Base-by-base conservation (phyloP, 1,284 basidiomycete genomes). In the Rhodotorula sp. region DNA sequence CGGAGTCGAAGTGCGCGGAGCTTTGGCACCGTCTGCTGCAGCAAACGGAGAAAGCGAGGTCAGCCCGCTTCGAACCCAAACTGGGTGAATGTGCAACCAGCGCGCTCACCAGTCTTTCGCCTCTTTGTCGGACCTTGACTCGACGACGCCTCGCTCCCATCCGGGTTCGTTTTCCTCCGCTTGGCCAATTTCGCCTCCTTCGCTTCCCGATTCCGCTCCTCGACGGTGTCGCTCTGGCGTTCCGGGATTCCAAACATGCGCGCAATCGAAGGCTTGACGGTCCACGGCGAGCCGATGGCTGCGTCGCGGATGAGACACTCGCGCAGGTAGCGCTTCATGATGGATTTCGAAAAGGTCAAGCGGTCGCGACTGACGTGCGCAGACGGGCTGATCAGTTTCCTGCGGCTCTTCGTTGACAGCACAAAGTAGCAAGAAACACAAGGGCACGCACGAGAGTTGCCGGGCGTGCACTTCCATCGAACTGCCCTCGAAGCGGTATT, bases 341-440 rank as follows among this genome's bases (percentile, higher is more conserved):
- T 95, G 22, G 94, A 93, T 80, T 97, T 96, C 56, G 93, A 95
- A 82, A 97, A 98, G 29, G 91, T 89, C 48, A 95, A 85, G 68
- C 95, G 91, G 80, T 99, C 95, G 71, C 95, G 92, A n/a, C 69
- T 71, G 60, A 1, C 4, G 2, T 20, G 6, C 24, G 30, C 18
- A 24, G 3, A 12, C 17, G 3, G 45, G 57, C 33, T 57, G 10
- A 15, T 42, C 33, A 22, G 55, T 8, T 24, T 37, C 55, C 33
- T 14, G 29, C 5, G 54, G 26, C 5, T 22, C 51, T 53, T 53
- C 20, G 51, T 24, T 22, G 42, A 49, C 37, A 58, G 29, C 18
- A 6, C 33, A 33, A n/a, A n/a, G 22, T 17, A 46, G 42, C 20
- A 26, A 20, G n/a, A 4, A 14, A 33, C 1, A 20, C 4, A 30